A percentile compares a stretch with the other conserved stretches of the same genome.
These are phyloP conservation scores for Fonsecaea erecta DNA, from an alignment of 2,329 filamentous ascomycete species.

Conservation along the genomic window DNA sequence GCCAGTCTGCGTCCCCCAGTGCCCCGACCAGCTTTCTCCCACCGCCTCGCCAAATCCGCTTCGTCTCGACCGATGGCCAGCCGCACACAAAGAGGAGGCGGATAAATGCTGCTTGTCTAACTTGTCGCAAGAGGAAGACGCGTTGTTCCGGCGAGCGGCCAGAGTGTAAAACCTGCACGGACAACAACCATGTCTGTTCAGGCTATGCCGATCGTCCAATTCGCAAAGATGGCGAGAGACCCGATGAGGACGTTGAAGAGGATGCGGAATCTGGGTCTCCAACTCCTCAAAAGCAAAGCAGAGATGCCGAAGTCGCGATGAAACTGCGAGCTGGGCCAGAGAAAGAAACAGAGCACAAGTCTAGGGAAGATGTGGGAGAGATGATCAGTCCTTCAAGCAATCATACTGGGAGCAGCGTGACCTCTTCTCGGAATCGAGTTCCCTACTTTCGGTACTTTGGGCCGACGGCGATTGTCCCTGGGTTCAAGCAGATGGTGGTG, in stretches of 20 bases:
- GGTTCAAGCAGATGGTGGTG: constrained; percentile 86
- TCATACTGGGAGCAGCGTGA: constrained; percentile 48
- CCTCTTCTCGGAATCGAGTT: constrained; percentile 63
- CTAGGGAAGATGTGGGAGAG: constrained; percentile 8
- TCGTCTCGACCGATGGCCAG: constrained; percentile 80
- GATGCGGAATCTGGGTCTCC: constrained; percentile 19
- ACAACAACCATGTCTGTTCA: constrained; percentile 71
- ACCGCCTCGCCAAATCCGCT: constrained; percentile 63
- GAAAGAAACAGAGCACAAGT: constrained; percentile 1
- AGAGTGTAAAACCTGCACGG: constrained; percentile 72
- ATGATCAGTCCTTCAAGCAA: constrained; percentile 43
- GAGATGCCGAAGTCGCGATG: constrained; percentile 10
- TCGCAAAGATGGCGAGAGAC: constrained; percentile 23
- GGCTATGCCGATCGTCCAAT: constrained; percentile 62
- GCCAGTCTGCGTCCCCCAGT: constrained; percentile 10
- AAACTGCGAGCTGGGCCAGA: not conserved
- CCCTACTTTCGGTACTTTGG: constrained; percentile 92
- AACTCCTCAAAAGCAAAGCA: constrained; percentile 19
- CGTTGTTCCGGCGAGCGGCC: constrained; percentile 75
- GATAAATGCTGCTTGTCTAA: constrained; percentile 76
- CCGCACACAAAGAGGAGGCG: constrained; percentile 78
- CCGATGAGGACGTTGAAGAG: constrained; percentile 29
- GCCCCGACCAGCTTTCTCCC: constrained; percentile 22
- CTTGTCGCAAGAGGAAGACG: constrained; percentile 76
- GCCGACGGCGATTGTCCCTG: constrained; percentile 86